phyloP scores from a whole-genome alignment of 140 eudicot species.

The Cichorium intybus region DNA sequence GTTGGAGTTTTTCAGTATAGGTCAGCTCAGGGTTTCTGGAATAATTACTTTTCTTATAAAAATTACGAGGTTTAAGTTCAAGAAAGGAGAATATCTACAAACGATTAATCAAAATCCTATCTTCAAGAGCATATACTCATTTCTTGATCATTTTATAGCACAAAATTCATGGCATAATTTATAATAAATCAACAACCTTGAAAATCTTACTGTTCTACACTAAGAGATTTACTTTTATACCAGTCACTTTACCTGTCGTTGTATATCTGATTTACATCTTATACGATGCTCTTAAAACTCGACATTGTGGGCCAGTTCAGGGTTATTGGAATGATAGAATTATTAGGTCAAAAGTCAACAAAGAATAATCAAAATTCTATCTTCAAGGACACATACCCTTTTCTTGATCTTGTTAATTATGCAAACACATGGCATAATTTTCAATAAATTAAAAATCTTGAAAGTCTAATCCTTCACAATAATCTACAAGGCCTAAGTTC shows the following conservation, averaged over 20 bases:
- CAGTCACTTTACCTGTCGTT: too few relatives aligned
- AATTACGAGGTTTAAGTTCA: background rate
- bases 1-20: background rate
- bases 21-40: background rate
- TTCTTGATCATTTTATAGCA: conserved; percentile 12
- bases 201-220: too few relatives aligned
- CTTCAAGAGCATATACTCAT: conserved; percentile 7
- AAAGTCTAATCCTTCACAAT: conserved; percentile 14
- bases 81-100: conserved; percentile 19
- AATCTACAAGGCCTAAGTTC: conserved; percentile 9
- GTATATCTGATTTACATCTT: too few relatives aligned
- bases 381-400: conserved; percentile 12
- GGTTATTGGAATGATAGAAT: too few relatives aligned
- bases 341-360: conserved; percentile 18
- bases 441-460: conserved; percentile 9
- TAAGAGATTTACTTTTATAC: too few relatives aligned
- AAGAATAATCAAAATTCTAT: conserved; percentile 18
- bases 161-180: background rate
- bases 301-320: too few relatives aligned
- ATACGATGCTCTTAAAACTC: too few relatives aligned
- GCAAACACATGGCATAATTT: conserved; percentile 6
- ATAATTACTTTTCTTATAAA: background rate
- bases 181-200: conserved; percentile 9
- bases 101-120: conserved; percentile 17
- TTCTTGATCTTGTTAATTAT: conserved; percentile 12